Percentiles rank a stretch among this genome's conserved stretches.
These are phyloP conservation scores for Cercospora zeina DNA, from an alignment of 2,329 filamentous ascomycete genomes.

Conservation along the genomic window DNA sequence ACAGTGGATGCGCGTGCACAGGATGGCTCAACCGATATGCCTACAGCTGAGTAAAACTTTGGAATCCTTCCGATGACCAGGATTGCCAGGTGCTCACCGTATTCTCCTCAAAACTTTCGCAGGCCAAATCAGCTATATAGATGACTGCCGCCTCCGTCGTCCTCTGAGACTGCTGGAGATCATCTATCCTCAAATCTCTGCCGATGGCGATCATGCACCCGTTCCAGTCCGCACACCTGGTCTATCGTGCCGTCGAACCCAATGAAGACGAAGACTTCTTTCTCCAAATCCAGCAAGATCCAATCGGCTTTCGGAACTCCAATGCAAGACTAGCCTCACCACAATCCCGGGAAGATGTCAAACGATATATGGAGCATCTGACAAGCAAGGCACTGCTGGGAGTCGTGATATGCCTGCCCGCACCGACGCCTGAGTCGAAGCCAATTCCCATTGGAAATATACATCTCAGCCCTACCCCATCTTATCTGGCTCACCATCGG, in stretches of 20 bases:
- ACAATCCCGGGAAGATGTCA: conserved; percentile 35
- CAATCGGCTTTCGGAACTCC: conserved; percentile 24
- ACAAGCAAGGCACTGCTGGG: conserved; percentile 39
- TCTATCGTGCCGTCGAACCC: conserved; percentile 44
- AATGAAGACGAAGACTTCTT: conserved; percentile 39
- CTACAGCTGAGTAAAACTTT: background rate
- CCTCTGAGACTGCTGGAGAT: background rate
- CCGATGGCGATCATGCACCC: conserved; percentile 27
- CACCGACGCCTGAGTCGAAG: background rate
- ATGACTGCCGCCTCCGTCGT: background rate
- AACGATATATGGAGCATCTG: conserved; percentile 30
- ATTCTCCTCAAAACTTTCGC: background rate
- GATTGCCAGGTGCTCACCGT: conserved; percentile 4
- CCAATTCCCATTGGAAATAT: conserved; percentile 39
- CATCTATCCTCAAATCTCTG: background rate
- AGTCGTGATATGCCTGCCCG: conserved; percentile 45
- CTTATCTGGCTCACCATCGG: conserved; percentile 44
- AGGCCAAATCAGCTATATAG: background rate
- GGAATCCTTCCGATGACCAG: background rate
- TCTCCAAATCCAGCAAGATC: conserved; percentile 23
- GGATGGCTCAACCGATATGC: background rate
- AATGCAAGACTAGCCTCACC: conserved; percentile 37
- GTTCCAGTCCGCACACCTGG: conserved; percentile 43
- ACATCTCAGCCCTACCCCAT: conserved; percentile 32
- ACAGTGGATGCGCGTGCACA: background rate